These are phyloP conservation scores for Iberis pinnata DNA, from an alignment of 345 rosid species.

Conservation along the genomic window DNA sequence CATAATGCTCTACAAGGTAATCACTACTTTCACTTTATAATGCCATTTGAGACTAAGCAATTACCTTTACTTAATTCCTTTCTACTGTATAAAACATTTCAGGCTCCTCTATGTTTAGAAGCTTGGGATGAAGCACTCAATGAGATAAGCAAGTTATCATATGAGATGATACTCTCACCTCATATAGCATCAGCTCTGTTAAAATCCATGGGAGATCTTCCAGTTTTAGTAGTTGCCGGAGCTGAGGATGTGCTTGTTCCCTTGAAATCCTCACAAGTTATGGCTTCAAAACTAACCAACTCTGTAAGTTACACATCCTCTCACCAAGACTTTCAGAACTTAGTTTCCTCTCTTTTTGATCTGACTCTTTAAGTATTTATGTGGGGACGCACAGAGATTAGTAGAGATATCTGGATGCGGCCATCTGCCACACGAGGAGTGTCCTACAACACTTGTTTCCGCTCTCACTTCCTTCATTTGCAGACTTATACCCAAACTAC, in stretches of 20 bases:
- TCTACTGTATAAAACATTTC: slow-evolving; percentile 6
- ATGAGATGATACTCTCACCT: slow-evolving; percentile 64
- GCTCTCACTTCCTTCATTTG: slow-evolving; percentile 62
- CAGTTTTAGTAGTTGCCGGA: slow-evolving; percentile 66
- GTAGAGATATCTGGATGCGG: slow-evolving; percentile 84
- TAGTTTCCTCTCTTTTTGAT: neutral
- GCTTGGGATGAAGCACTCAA: slow-evolving; percentile 96
- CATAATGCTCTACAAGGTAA: slow-evolving; percentile 79
- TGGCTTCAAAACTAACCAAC: slow-evolving; percentile 69
- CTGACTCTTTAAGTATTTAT: neutral
- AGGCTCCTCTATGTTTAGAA: slow-evolving; percentile 78
- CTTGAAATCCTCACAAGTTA: slow-evolving; percentile 59
- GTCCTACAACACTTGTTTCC: slow-evolving; percentile 71
- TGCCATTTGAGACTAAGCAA: neutral
- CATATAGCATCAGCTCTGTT: slow-evolving; percentile 43
- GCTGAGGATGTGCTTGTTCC: slow-evolving; percentile 72
- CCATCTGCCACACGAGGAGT: slow-evolving; percentile 90
- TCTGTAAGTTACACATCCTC: slow-evolving; percentile 52
- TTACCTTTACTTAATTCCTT: neutral
- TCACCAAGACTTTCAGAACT: neutral
- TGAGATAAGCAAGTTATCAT: slow-evolving; percentile 76
- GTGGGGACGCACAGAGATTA: slow-evolving; percentile 51
- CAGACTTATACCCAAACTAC: slow-evolving; percentile 42
- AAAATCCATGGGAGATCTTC: slow-evolving; percentile 58
- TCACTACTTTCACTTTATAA: slow-evolving; percentile 2